A percentile compares a stretch with the other conserved stretches of the same genome.
phyloP scores from a whole-genome alignment of 495 filamentous ascomycete genomes.

The Aspergillus egyptiacus region DNA sequence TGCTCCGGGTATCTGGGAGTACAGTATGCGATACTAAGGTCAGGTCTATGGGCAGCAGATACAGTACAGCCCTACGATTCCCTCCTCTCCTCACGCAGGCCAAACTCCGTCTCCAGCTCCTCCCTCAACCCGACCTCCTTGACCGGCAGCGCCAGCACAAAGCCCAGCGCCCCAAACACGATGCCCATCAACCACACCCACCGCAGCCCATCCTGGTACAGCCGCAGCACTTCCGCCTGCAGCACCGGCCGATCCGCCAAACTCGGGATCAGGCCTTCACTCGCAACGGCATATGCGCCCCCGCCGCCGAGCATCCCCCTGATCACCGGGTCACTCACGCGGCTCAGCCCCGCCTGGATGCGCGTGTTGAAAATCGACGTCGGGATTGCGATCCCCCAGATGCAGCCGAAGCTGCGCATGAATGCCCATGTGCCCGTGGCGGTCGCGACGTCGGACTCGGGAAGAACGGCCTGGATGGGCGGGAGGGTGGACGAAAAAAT shows the following conservation, averaged over 20 bases:
- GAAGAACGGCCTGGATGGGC: constrained; percentile 37
- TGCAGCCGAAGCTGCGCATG: constrained; percentile 1
- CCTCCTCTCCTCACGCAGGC: neutral
- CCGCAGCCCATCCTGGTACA: neutral
- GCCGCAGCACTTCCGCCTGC: neutral
- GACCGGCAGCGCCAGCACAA: neutral
- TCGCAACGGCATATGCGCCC: constrained; percentile 1
- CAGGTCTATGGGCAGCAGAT: no score
- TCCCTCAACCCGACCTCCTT: neutral
- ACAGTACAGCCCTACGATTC: no score
- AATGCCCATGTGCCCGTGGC: constrained; percentile 1
- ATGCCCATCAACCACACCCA: neutral
- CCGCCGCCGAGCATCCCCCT: neutral
- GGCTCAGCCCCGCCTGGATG: neutral
- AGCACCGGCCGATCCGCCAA: neutral
- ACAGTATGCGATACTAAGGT: no score
- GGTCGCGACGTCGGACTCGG: neutral
- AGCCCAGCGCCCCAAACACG: neutral
- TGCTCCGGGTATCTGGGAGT: no score
- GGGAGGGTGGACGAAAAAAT: constrained; percentile 42
- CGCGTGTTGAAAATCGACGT: neutral
- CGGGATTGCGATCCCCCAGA: constrained; percentile 2
- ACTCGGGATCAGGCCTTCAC: neutral
- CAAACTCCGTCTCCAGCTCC: constrained; percentile 1
- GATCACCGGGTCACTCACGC: neutral